phyloP scores from a whole-genome alignment of 1,284 basidiomycete genomes.

The Apiotrichum sp. region DNA sequence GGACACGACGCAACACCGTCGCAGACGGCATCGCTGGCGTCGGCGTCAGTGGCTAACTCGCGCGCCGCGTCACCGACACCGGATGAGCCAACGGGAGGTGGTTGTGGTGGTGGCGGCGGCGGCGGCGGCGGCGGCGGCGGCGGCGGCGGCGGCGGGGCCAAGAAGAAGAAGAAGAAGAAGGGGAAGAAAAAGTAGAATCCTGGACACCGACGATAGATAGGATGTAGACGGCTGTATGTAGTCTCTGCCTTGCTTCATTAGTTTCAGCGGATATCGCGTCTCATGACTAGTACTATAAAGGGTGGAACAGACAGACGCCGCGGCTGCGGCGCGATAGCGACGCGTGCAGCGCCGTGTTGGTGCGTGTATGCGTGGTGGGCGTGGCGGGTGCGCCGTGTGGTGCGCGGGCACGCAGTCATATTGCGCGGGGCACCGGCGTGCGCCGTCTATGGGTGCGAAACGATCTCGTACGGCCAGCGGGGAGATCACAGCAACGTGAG shows the following conservation, averaged over 20 bases:
- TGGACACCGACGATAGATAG: neutral
- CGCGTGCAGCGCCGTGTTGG: no score
- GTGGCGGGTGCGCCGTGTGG: no score
- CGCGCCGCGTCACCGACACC: slow-evolving; percentile 14
- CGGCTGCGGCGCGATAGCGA: no score
- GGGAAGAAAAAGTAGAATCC: slow-evolving; percentile 29
- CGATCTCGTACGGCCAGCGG: neutral
- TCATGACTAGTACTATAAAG: no score
- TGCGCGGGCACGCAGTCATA: neutral
- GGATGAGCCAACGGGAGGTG: neutral
- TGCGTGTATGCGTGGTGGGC: no score
- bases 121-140: slow-evolving; percentile 3
- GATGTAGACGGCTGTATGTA: neutral
- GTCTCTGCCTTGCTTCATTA: no score
- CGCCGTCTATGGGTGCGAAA: no score
- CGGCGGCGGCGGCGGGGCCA: neutral
- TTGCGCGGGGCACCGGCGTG: neutral
- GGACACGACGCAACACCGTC: neutral
- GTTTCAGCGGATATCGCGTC: no score
- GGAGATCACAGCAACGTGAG: slow-evolving; percentile 26
- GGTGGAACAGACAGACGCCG: no score
- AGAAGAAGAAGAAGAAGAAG: slow-evolving; percentile 35
- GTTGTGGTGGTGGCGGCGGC: neutral
- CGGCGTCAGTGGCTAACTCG: slow-evolving; percentile 2
- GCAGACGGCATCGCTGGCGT: neutral